Evolutionary conservation across 208 protist species (phyloP).

Genomic region (Leishmania tarentolae): DNA sequence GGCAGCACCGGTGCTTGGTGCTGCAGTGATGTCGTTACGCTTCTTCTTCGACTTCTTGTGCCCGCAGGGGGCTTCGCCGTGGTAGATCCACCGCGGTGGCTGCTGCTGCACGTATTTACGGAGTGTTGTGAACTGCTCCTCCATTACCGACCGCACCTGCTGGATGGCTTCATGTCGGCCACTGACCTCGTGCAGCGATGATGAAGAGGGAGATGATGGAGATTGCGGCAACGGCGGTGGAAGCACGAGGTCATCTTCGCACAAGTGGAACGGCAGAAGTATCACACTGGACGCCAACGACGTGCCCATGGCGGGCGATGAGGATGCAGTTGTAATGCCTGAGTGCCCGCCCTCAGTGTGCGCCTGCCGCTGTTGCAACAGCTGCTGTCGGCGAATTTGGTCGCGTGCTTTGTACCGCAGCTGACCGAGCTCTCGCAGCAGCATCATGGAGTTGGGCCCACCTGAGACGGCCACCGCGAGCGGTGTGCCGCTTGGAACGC

Average conservation of each 20-base stretch:
- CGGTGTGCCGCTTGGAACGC: conserved; percentile 55
- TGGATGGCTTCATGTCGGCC: conserved; percentile 17
- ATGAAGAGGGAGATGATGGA: background rate
- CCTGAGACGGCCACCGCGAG: conserved; percentile 77
- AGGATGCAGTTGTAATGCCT: background rate
- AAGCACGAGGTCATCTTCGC: conserved; percentile 65
- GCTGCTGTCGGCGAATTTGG: background rate
- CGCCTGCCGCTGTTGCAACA: background rate
- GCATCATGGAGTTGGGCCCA: conserved; percentile 63
- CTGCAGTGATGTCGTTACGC: background rate
- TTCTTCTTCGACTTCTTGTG: conserved; percentile 4
- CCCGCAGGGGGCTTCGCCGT: conserved; percentile 8
- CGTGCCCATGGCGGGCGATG: background rate
- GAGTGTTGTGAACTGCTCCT: conserved; percentile 48
- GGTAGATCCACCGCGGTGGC: conserved; percentile 35
- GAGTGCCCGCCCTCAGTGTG: background rate
- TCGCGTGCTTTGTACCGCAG: conserved; percentile 34
- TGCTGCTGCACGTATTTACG: conserved; percentile 42
- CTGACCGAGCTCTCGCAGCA: conserved; percentile 67
- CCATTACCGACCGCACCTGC: conserved; percentile 27
- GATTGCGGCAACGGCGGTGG: conserved; percentile 19
- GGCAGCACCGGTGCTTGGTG: background rate
- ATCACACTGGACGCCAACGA: conserved; percentile 28
- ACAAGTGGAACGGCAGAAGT: conserved; percentile 69
- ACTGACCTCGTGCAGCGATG: background rate